Conservation (phyloP, 768 basidiomycete species). For the Amanita subjunquillea region DNA sequence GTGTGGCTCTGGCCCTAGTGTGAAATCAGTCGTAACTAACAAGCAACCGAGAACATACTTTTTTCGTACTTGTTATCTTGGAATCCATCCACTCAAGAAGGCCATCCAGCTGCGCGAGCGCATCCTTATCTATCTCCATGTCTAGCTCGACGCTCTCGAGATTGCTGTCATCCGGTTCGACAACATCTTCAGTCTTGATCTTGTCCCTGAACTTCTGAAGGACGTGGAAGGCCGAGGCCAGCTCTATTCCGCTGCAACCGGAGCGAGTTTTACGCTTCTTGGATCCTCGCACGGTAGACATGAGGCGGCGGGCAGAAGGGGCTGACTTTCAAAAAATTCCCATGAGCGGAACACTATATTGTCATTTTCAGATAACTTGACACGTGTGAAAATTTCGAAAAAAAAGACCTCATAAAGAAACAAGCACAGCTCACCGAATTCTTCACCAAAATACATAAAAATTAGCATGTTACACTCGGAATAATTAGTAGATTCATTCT, state of each 20-base stretch:
- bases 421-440: no score
- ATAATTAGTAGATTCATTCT: no score
- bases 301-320: no score
- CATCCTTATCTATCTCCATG: constrained; percentile 8
- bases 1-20: constrained; percentile 1
- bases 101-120: constrained; percentile 8
- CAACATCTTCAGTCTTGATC: constrained; percentile 8
- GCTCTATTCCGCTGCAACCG: constrained; percentile 10
- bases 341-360: no score
- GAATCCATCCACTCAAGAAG: constrained; percentile 10
- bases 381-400: no score
- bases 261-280: constrained; percentile 9
- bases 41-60: constrained; percentile 6
- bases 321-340: no score
- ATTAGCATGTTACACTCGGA: no score
- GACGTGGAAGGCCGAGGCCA: constrained; percentile 8
- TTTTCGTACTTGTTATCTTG: constrained; percentile 8
- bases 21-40: constrained; percentile 4
- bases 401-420: no score
- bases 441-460: no score
- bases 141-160: constrained; percentile 5
- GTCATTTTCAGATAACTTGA: no score
- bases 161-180: constrained; percentile 5
- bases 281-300: constrained; percentile 9
- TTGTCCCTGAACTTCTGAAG: constrained; percentile 11